These are phyloP conservation scores for Aspergillaceae sp. DNA, from an alignment of 2,329 filamentous ascomycete species.

Conservation along the genomic window DNA sequence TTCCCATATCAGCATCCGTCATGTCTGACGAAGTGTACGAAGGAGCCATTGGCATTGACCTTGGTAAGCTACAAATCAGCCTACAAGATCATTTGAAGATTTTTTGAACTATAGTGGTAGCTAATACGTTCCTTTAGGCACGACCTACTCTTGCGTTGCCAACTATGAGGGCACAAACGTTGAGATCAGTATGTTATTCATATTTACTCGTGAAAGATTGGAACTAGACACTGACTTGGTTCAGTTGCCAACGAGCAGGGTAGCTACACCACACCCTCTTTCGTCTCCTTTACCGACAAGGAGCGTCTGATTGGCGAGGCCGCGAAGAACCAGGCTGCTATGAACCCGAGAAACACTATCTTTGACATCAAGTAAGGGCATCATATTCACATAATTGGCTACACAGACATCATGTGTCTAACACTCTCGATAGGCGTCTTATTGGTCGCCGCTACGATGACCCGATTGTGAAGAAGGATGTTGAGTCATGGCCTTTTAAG, in stretches of 20 bases:
- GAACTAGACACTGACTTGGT: constrained; percentile 7
- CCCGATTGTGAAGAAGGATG: constrained; percentile 95
- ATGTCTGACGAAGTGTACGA: constrained; percentile 99
- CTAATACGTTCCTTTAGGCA: constrained; percentile 53
- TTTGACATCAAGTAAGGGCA: constrained; percentile 92
- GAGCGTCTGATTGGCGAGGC: constrained; percentile 99
- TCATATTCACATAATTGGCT: background rate
- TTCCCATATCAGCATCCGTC: constrained; percentile 21
- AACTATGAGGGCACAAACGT: constrained; percentile 99
- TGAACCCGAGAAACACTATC: constrained; percentile 97
- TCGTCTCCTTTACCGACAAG: constrained; percentile 97
- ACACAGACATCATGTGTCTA: background rate
- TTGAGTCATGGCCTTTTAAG: constrained; percentile 99
- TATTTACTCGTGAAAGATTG: background rate
- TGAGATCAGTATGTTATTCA: constrained; percentile 70
- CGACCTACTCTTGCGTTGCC: constrained; percentile 99
- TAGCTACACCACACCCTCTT: constrained; percentile 96
- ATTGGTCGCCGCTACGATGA: constrained; percentile 95
- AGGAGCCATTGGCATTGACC: constrained; percentile 99
- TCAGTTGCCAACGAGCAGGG: constrained; percentile 97
- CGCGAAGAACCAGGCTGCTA: constrained; percentile 99
- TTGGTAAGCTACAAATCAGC: constrained; percentile 55
- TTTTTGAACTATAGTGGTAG: constrained; percentile 2
- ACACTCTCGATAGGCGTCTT: constrained; percentile 60
- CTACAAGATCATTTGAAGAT: constrained; percentile 13